Evolutionary conservation across 305 asterid genomes (phyloP).

Genomic region (Petunia hybrid): DNA sequence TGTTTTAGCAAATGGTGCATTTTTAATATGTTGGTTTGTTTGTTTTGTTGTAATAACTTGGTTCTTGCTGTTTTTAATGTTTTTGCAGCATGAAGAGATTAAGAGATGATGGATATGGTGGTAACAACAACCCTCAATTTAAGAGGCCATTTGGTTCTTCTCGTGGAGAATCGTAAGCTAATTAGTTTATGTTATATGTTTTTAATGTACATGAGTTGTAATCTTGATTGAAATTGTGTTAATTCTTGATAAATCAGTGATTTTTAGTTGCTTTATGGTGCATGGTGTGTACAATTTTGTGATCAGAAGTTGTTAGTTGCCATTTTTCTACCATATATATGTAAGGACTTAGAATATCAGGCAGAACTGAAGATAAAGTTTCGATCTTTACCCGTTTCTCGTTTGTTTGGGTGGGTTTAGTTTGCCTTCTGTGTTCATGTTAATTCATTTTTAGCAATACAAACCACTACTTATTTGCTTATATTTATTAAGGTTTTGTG

Average conservation of each 20-base stretch:
- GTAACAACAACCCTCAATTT: slow-evolving; percentile 40
- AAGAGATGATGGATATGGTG: slow-evolving; percentile 47
- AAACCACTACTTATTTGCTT: not conserved
- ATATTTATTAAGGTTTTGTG: slow-evolving; percentile 23
- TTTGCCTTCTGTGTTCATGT: not conserved
- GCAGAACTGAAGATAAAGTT: slow-evolving; percentile 23
- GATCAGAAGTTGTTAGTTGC: slow-evolving; percentile 35
- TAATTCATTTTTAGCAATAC: slow-evolving; percentile 23
- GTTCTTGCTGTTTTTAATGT: slow-evolving; percentile 22
- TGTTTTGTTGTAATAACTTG: not conserved
- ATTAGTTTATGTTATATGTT: not conserved
- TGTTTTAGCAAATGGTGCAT: not conserved
- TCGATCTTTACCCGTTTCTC: slow-evolving; percentile 30
- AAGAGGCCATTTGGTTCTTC: slow-evolving; percentile 57
- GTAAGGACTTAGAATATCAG: not conserved
- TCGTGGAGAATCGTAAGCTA: slow-evolving; percentile 60
- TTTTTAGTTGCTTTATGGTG: slow-evolving; percentile 29
- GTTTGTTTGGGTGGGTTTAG: slow-evolving; percentile 21
- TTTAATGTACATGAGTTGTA: not conserved
- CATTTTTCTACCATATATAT: slow-evolving; percentile 21
- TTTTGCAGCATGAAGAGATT: slow-evolving; percentile 54
- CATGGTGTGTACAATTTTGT: slow-evolving; percentile 29
- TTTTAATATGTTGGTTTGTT: not conserved
- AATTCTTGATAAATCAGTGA: slow-evolving; percentile 37
- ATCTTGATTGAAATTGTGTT: slow-evolving; percentile 30